These are phyloP conservation scores for Sporisorium exsertum DNA, from an alignment of 1,284 basidiomycete species.

Conservation along the genomic window DNA sequence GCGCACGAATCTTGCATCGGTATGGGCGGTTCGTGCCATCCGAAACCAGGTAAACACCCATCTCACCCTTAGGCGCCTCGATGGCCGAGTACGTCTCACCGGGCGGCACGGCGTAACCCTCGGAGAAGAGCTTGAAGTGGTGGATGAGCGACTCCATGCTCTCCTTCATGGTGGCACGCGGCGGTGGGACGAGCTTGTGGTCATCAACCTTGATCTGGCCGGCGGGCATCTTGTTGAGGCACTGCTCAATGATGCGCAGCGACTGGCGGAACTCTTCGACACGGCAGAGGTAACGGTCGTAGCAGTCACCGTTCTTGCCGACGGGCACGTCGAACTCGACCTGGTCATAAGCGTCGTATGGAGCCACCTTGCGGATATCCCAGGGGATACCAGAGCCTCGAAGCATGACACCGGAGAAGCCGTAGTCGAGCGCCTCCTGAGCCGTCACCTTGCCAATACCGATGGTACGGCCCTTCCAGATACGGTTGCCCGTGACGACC, in stretches of 20 bases:
- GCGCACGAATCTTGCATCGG: constrained; percentile 68
- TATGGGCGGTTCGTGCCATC: constrained; percentile 69
- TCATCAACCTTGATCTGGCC: constrained; percentile 96
- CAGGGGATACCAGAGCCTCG: constrained; percentile 92
- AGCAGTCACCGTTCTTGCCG: constrained; percentile 96
- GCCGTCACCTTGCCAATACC: constrained; percentile 92
- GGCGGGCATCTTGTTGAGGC: constrained; percentile 93
- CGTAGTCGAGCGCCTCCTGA: constrained; percentile 90
- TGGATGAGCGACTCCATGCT: constrained; percentile 96
- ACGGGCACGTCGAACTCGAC: constrained; percentile 98
- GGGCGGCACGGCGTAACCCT: constrained; percentile 95
- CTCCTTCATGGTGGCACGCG: constrained; percentile 98
- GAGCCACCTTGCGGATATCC: constrained; percentile 89
- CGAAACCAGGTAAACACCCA: constrained; percentile 73
- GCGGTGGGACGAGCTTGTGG: constrained; percentile 96
- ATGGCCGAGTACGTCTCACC: constrained; percentile 97
- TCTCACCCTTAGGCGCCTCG: constrained; percentile 98
- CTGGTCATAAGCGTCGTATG: constrained; percentile 97
- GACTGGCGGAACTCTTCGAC: constrained; percentile 98
- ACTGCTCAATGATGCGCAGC: constrained; percentile 86
- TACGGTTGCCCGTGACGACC: constrained; percentile 95
- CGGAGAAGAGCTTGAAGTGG: constrained; percentile 96
- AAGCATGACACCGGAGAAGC: constrained; percentile 97
- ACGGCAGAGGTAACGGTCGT: constrained; percentile 92
- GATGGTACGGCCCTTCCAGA: constrained; percentile 95